Evolutionary conservation across 306 rosid species (phyloP).

Genomic region (Corylus avellana): DNA sequence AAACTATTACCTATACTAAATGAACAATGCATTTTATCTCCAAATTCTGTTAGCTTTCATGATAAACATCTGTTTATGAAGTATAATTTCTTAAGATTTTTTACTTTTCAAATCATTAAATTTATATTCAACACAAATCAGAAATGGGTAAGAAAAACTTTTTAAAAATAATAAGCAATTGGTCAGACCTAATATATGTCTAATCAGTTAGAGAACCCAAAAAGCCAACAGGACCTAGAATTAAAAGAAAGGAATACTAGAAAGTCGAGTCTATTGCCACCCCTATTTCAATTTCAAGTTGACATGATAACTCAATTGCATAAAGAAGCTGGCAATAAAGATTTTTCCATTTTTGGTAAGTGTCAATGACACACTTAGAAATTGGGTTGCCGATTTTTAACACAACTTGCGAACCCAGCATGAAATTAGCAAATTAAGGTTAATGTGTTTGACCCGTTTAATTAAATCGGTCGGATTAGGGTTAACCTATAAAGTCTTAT

Average conservation of each 20-base stretch:
- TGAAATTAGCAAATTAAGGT: no score
- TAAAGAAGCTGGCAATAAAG: not conserved
- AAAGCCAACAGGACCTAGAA: no score
- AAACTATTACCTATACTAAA: not conserved
- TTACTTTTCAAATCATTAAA: not conserved
- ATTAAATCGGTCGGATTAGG: no score
- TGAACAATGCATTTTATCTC: not conserved
- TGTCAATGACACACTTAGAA: no score
- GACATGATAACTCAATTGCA: not conserved
- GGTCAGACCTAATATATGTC: not conserved
- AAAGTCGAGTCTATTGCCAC: no score
- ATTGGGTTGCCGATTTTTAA: no score
- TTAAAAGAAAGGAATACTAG: no score
- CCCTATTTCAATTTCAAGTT: not conserved
- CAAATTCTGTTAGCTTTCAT: not conserved
- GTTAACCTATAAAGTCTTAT: no score
- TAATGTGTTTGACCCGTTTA: no score
- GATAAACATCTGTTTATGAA: not conserved
- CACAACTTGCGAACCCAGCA: no score
- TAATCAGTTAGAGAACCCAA: no score
- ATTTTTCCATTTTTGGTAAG: no score
- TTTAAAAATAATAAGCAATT: not conserved
- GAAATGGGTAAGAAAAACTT: not conserved
- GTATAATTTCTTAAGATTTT: not conserved
- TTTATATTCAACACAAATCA: not conserved